Evolutionary conservation across 345 rosid genomes (phyloP).

Genomic region (Bruguiera parviflora): DNA sequence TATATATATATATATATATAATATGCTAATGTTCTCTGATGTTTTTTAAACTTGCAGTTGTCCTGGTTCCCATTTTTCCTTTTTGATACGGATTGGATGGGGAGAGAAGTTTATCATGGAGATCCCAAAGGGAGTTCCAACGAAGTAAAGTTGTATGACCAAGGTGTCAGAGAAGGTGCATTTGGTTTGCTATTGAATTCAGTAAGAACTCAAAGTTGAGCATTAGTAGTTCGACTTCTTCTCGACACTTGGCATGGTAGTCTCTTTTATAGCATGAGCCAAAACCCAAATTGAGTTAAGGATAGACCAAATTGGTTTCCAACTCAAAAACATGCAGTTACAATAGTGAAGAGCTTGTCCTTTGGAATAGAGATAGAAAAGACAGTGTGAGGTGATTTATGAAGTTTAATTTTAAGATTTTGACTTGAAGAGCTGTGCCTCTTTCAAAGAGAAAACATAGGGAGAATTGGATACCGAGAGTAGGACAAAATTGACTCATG

Average conservation of each 20-base stretch:
- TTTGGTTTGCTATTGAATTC: slow-evolving; percentile 99
- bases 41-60: slow-evolving; percentile 41
- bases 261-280: not conserved
- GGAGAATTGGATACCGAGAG: too few species aligned
- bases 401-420: not conserved
- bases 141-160: slow-evolving; percentile 59
- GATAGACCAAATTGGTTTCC: not conserved
- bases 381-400: not conserved
- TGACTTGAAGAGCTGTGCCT: not conserved
- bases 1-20: too few species aligned
- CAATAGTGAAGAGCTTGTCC: too few species aligned
- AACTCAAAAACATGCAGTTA: not conserved
- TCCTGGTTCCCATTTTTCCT: slow-evolving; percentile 99
- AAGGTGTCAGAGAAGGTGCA: slow-evolving; percentile 98
- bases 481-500: too few species aligned
- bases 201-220: slow-evolving; percentile 68
- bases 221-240: slow-evolving; percentile 19
- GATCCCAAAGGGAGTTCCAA: slow-evolving; percentile 62
- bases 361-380: not conserved
- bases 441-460: not conserved
- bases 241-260: not conserved
- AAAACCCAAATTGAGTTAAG: not conserved
- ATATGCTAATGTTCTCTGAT: too few species aligned
- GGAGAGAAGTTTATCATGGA: slow-evolving; percentile 95
- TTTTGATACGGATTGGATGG: slow-evolving; percentile 99